phyloP scores from a whole-genome alignment of 371 early-diverging fungal genomes.

The Sporodiniella umbellata region DNA sequence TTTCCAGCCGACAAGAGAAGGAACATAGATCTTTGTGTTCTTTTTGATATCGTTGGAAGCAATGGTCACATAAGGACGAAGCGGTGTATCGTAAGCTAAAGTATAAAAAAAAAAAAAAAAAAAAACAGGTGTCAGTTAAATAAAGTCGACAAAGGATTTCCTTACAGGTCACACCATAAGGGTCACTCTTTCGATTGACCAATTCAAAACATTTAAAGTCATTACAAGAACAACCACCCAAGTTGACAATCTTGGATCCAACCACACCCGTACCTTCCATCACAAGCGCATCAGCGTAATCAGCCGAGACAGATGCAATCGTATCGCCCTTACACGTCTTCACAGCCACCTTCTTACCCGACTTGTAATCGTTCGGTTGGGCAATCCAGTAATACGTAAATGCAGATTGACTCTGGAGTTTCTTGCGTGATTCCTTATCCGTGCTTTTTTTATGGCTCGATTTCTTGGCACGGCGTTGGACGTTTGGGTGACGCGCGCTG shows the following conservation, averaged over 20 bases:
- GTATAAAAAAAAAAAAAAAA: not conserved
- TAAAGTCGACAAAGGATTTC: too few species aligned
- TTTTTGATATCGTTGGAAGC: slow-evolving; percentile 44
- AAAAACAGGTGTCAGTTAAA: not conserved
- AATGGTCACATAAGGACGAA: slow-evolving; percentile 43
- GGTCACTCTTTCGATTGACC: slow-evolving; percentile 35
- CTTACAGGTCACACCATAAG: slow-evolving; percentile 44
- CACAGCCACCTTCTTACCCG: slow-evolving; percentile 33
- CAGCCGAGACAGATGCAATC: slow-evolving; percentile 37
- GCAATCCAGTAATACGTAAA: slow-evolving; percentile 56
- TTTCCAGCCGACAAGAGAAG: slow-evolving; percentile 40
- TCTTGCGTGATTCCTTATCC: slow-evolving; percentile 24
- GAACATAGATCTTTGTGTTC: slow-evolving; percentile 51
- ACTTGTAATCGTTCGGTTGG: slow-evolving; percentile 29
- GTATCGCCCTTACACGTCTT: slow-evolving; percentile 44
- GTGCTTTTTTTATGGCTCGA: not conserved
- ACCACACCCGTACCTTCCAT: slow-evolving; percentile 53
- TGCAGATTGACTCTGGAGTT: slow-evolving; percentile 31
- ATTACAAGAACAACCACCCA: slow-evolving; percentile 44
- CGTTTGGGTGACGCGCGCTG: not conserved
- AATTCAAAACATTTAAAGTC: slow-evolving; percentile 46
- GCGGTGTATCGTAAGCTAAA: slow-evolving; percentile 35
- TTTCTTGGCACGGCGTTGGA: slow-evolving; percentile 10
- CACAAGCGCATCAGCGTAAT: slow-evolving; percentile 46
- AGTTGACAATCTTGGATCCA: slow-evolving; percentile 44